Evolutionary conservation across 1,284 basidiomycete species (phyloP).

Genomic region (Tilletia indica): DNA sequence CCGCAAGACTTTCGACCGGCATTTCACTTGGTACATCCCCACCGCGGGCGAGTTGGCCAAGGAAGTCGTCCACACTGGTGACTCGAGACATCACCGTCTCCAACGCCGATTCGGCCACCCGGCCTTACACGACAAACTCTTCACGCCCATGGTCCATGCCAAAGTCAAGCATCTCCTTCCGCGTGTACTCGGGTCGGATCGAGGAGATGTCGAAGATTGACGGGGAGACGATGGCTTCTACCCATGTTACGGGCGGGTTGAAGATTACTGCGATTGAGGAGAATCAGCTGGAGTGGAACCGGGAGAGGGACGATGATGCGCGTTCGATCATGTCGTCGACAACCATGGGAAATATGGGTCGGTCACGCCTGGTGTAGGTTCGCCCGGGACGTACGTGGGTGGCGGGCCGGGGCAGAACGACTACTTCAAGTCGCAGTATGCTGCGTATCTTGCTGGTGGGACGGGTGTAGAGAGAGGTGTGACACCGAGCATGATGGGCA

Average conservation of each 20-base stretch:
- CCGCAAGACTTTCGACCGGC: constrained; percentile 40
- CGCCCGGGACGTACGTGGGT: constrained; percentile 26
- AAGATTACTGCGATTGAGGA: constrained; percentile 51
- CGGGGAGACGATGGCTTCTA: constrained; percentile 41
- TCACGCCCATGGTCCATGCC: constrained; percentile 50
- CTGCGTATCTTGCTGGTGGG: constrained; percentile 41
- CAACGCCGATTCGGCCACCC: constrained; percentile 55
- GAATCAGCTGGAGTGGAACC: constrained; percentile 48
- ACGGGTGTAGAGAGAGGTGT: constrained; percentile 19
- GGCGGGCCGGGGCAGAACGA: constrained; percentile 20
- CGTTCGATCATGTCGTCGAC: constrained; percentile 48
- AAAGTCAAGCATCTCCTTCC: constrained; percentile 43
- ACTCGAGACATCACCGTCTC: constrained; percentile 45
- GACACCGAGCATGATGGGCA: background rate
- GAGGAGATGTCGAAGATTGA: constrained; percentile 37
- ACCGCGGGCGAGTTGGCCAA: constrained; percentile 42
- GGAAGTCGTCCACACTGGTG: constrained; percentile 39
- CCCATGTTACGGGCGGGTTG: constrained; percentile 41
- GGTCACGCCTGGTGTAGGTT: constrained; percentile 20
- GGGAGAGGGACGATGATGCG: constrained; percentile 40
- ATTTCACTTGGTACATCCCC: constrained; percentile 53
- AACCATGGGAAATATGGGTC: constrained; percentile 38
- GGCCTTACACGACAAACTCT: constrained; percentile 46
- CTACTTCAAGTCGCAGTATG: constrained; percentile 45
- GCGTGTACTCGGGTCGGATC: constrained; percentile 43